Evolutionary conservation across 192 early-diverging fungal species (phyloP), one percentile per base, ranked within the genome.

Genomic region (Backusella tuberculispora): DNA sequence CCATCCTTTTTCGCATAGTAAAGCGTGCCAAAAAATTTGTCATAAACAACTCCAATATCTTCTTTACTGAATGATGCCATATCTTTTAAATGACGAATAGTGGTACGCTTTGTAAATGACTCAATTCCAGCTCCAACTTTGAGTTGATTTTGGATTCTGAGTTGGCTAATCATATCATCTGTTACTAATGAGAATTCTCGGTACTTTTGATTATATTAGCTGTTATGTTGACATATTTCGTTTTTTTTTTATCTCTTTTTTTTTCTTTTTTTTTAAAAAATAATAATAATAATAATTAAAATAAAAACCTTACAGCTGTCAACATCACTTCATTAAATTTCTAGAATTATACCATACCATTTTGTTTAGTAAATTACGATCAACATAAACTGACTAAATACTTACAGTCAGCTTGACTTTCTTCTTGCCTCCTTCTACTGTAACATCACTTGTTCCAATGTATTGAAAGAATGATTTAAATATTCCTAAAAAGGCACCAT

Each of bases 321-420:
- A 92, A 82, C 83, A 99, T 90, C n/a, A 99, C 83, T 76, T 97
- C 90, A 75, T 94, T 94, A 84, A 99, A 99, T 78, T 91, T 91
- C 78, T 79, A 56, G 15, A 65, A 41, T 2, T 2, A 34, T 34
- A 34, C 29, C 29, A 15, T 1, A 45, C 15, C 37, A 7, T 48
- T n/a, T 47, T 42, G 26, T 38, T 56, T 50, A 60, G 34, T 24
- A 24, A 3, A 2, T 60, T 13, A 41, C 21, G 1, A 42, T 67
- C 10, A 34, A 26, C 1, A 21, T 40, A 67, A 60, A 24, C 53
- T 26, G 26, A 60, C 38, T 7, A 37, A 41, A 17, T 12, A 48
- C 38, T 56, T 48, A 71, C 70, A n/a, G 70, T 60, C 41, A 37
- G 41, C 56, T 42, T 72, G 1, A 60, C 46, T 42, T 43, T 63